A percentile compares a stretch with the other conserved stretches of the same genome.
Evolutionary conservation across 2,329 filamentous ascomycete species (phyloP).

Genomic region (Gaeumannomyces tritici): DNA sequence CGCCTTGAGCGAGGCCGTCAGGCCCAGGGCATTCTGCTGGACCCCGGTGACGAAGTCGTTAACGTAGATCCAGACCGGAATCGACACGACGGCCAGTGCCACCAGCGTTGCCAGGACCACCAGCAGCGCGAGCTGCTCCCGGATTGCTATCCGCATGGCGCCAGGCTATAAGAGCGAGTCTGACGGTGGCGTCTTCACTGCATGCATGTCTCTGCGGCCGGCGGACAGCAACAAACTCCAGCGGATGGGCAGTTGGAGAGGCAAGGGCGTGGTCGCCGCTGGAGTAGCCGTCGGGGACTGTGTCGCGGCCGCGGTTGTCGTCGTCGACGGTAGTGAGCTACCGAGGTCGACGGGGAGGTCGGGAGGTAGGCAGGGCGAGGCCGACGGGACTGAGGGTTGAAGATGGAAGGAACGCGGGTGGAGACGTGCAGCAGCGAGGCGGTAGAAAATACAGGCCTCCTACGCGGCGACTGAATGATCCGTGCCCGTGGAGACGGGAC

Average conservation of each 20-base stretch:
- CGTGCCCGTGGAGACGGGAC: background rate
- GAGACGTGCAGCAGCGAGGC: background rate
- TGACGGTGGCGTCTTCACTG: conserved; percentile 6
- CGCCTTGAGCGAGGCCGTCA: conserved; percentile 81
- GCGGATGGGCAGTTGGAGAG: conserved; percentile 3
- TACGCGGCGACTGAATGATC: background rate
- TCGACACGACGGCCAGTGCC: conserved; percentile 66
- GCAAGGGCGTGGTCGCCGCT: background rate
- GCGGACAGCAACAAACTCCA: conserved; percentile 4
- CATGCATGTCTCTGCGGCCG: conserved; percentile 17
- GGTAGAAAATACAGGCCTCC: background rate
- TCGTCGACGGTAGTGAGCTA: background rate
- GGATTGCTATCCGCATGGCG: conserved; percentile 76
- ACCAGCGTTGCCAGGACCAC: conserved; percentile 67
- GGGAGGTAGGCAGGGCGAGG: background rate
- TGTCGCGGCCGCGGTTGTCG: background rate
- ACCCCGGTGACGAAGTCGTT: conserved; percentile 42
- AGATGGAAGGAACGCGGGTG: background rate
- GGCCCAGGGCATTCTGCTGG: conserved; percentile 52
- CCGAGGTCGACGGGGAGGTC: background rate
- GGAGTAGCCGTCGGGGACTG: background rate
- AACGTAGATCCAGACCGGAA: conserved; percentile 61
- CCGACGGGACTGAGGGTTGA: background rate
- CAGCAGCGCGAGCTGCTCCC: conserved; percentile 74
- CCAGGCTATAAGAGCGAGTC: conserved; percentile 19